A percentile compares a stretch with the other conserved stretches of the same genome.
phyloP scores from a whole-genome alignment of 2,329 filamentous ascomycete species.

The Cladobotryum protrusum region DNA sequence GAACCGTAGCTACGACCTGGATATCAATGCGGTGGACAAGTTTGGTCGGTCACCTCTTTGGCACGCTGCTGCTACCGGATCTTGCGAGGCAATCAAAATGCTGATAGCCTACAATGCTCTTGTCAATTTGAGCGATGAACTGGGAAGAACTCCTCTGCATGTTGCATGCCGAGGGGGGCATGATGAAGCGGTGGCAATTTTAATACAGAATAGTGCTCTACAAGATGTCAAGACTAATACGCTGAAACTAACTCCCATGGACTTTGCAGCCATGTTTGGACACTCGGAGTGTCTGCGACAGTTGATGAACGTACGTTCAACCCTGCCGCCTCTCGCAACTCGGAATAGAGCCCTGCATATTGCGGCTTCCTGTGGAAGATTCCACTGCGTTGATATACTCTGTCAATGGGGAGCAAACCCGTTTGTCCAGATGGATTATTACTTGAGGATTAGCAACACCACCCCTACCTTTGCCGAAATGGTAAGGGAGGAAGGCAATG shows the following conservation, averaged over 20 bases:
- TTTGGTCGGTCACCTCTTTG: slow-evolving; percentile 5
- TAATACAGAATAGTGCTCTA: neutral
- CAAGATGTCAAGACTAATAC: neutral
- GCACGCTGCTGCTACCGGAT: slow-evolving; percentile 7
- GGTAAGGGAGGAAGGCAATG: neutral
- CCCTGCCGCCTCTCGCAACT: neutral
- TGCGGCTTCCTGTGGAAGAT: slow-evolving; percentile 4
- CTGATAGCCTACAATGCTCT: neutral
- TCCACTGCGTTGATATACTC: neutral
- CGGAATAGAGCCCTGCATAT: slow-evolving; percentile 1
- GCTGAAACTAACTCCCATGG: slow-evolving; percentile 4
- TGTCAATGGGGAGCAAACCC: slow-evolving; percentile 5
- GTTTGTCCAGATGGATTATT: slow-evolving; percentile 1
- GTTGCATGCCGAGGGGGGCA: slow-evolving; percentile 8
- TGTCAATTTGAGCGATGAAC: slow-evolving; percentile 3
- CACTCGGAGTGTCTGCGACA: neutral
- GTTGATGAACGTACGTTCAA: neutral
- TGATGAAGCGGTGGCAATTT: neutral
- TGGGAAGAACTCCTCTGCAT: slow-evolving; percentile 7
- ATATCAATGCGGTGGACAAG: neutral
- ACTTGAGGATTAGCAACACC: neutral
- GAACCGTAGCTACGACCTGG: neutral
- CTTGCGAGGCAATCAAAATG: neutral
- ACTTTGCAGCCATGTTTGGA: slow-evolving; percentile 9
- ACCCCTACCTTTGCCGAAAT: neutral